These are phyloP conservation scores for Rhizophagus clarus DNA, from an alignment of 192 early-diverging fungal species.

Conservation along the genomic window DNA sequence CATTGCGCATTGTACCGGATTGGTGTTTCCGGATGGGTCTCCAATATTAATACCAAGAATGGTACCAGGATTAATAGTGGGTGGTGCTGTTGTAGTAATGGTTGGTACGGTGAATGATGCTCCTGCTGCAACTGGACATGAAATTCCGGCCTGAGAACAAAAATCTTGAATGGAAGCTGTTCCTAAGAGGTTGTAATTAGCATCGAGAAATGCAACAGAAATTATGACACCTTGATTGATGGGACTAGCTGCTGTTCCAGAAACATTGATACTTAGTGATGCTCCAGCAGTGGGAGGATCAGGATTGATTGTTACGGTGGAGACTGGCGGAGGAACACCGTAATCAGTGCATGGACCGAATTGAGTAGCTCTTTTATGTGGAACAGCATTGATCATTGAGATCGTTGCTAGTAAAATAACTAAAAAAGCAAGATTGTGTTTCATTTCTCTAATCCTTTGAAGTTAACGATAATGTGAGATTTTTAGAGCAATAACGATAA, in stretches of 20 bases:
- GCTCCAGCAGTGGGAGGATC: no score
- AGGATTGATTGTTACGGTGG: neutral
- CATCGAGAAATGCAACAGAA: no score
- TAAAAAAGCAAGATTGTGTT: neutral
- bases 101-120: neutral
- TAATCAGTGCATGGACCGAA: neutral
- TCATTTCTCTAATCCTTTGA: constrained; percentile 9
- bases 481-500: no score
- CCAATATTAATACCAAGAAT: neutral
- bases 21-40: neutral
- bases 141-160: no score
- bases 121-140: neutral
- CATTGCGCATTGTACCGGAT: no score
- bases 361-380: neutral
- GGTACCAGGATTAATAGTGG: neutral
- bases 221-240: no score
- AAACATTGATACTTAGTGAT: no score
- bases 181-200: no score
- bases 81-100: neutral
- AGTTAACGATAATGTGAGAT: neutral
- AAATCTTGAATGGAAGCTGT: neutral
- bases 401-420: constrained; percentile 18
- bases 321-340: neutral
- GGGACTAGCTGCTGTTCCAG: no score
- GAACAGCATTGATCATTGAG: constrained; percentile 9